phyloP scores from a whole-genome alignment of 1,284 basidiomycete genomes.

The Rhodotorula sp. region DNA sequence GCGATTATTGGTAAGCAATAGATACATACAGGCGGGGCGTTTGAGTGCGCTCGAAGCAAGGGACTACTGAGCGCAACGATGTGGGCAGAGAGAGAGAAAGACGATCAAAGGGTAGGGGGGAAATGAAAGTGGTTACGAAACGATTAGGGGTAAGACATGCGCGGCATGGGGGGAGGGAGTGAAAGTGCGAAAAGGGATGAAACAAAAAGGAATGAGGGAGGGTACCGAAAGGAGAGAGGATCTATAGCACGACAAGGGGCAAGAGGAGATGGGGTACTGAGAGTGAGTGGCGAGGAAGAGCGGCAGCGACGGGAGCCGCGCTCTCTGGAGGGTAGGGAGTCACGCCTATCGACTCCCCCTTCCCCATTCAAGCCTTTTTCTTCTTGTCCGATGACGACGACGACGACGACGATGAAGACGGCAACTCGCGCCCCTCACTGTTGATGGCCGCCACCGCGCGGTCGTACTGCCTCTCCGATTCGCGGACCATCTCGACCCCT shows the following conservation, averaged over 20 bases:
- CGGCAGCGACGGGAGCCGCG: too few species aligned
- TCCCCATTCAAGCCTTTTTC: neutral
- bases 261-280: neutral
- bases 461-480: constrained; percentile 26
- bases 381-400: too few species aligned
- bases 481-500: constrained; percentile 71
- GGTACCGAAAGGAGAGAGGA: neutral
- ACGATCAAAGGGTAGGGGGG: too few species aligned
- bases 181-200: neutral
- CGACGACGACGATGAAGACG: too few species aligned
- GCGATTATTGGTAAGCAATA: too few species aligned
- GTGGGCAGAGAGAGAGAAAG: too few species aligned
- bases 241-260: neutral
- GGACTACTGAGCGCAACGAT: too few species aligned
- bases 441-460: neutral
- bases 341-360: neutral
- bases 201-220: neutral
- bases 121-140: too few species aligned
- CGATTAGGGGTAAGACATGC: neutral
- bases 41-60: too few species aligned
- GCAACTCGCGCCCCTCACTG: too few species aligned
- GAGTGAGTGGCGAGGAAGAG: neutral
- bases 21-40: too few species aligned
- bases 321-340: too few species aligned
- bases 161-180: neutral